A percentile compares a stretch with the other conserved stretches of the same genome.
These are phyloP conservation scores for Fusarium kyushuense DNA, from an alignment of 2,329 filamentous ascomycete species.

Conservation along the genomic window DNA sequence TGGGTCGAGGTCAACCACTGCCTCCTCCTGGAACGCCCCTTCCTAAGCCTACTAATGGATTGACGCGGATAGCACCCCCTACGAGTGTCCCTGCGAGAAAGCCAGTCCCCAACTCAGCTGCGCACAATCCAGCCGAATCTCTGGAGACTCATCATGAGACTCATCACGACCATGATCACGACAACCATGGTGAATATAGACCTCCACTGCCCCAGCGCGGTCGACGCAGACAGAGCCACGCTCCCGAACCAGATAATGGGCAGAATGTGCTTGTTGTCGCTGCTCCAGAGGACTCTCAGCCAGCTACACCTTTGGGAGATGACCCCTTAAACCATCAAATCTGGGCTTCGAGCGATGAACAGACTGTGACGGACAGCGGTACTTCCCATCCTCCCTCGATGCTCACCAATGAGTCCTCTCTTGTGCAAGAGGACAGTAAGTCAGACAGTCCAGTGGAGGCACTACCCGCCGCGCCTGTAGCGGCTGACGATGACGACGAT, in stretches of 20 bases:
- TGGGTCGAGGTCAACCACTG: conserved; percentile 84
- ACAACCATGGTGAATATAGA: conserved; percentile 27
- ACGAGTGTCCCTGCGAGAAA: conserved; percentile 74
- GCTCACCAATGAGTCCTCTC: conserved; percentile 20
- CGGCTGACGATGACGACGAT: conserved; percentile 51
- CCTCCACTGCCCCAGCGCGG: conserved; percentile 55
- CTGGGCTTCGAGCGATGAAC: conserved; percentile 35
- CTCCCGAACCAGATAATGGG: conserved; percentile 54
- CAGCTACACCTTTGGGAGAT: conserved; percentile 62
- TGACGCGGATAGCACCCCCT: conserved; percentile 65
- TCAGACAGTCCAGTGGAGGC: conserved; percentile 22
- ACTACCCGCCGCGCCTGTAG: conserved; percentile 31
- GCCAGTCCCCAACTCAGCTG: conserved; percentile 60
- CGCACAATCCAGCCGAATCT: conserved; percentile 32
- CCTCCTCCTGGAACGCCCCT: conserved; percentile 85
- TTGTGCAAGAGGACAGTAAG: conserved; percentile 23
- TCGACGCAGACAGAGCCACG: conserved; percentile 53
- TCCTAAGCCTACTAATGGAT: conserved; percentile 72
- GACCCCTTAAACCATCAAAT: conserved; percentile 41
- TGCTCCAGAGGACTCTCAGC: conserved; percentile 72
- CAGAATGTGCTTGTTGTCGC: conserved; percentile 73
- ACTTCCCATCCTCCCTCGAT: conserved; percentile 29
- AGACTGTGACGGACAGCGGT: conserved; percentile 30
- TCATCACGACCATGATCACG: conserved; percentile 35
- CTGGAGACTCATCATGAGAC: conserved; percentile 50